phyloP scores from a whole-genome alignment of 2,329 filamentous ascomycete species.

The Aspergillus alliaceus region DNA sequence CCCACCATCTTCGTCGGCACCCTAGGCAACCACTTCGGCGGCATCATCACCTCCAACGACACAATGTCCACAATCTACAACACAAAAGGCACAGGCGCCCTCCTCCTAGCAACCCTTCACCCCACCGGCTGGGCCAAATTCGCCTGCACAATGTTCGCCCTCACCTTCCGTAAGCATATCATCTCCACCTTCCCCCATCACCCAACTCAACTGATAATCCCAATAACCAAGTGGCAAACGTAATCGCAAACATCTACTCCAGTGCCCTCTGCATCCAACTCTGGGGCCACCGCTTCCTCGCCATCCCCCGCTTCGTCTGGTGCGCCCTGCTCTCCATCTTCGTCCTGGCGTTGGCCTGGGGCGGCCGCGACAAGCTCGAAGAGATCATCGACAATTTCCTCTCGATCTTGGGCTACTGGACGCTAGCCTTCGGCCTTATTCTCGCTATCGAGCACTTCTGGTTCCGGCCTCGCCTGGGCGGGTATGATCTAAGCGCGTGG shows the following conservation, averaged over 20 bases:
- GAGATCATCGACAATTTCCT: conserved; percentile 20
- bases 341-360: conserved; percentile 17
- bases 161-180: conserved; percentile 6
- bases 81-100: background rate
- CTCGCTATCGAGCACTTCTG: conserved; percentile 17
- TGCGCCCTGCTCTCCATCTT: conserved; percentile 11
- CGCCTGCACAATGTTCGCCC: conserved; percentile 1
- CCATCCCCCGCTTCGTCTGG: conserved; percentile 23
- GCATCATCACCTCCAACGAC: background rate
- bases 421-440: conserved; percentile 17
- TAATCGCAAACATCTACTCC: conserved; percentile 21
- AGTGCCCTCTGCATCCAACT: conserved; percentile 20
- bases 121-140: conserved; percentile 1
- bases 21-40: conserved; percentile 1
- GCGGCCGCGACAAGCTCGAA: conserved; percentile 17
- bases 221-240: conserved; percentile 9
- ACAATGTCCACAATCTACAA: background rate
- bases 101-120: background rate
- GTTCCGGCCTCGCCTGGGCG: conserved; percentile 18
- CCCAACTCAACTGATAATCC: background rate
- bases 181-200: background rate
- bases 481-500: conserved; percentile 21
- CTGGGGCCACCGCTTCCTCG: conserved; percentile 16
- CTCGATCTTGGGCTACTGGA: conserved; percentile 23
- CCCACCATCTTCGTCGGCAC: conserved; percentile 1